Evolutionary conservation across 176 grass and related monocot species (phyloP).

Genomic region (Dactylis glomerata): DNA sequence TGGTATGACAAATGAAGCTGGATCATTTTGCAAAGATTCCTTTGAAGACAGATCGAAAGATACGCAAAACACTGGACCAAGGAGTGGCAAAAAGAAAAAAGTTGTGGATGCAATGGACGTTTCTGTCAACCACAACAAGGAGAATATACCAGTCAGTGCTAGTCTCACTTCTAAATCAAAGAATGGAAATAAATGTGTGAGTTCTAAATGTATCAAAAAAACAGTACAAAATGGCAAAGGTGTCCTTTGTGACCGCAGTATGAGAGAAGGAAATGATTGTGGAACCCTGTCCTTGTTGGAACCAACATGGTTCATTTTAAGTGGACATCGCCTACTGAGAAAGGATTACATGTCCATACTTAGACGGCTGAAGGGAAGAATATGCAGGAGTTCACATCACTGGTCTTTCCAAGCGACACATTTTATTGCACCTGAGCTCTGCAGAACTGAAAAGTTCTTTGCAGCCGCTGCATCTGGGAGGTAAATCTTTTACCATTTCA

Average conservation of each 20-base stretch:
- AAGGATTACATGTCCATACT: constrained; percentile 74
- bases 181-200: not conserved
- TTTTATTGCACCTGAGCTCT: constrained; percentile 70
- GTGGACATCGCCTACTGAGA: constrained; percentile 68
- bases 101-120: constrained; percentile 21
- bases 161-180: constrained; percentile 26
- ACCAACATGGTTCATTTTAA: constrained; percentile 77
- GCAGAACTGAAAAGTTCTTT: constrained; percentile 96
- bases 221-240: constrained; percentile 19
- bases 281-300: constrained; percentile 33
- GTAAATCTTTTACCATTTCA: constrained; percentile 30
- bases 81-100: constrained; percentile 41
- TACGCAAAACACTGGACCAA: not conserved
- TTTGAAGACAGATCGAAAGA: constrained; percentile 21
- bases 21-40: constrained; percentile 24
- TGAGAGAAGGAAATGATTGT: constrained; percentile 25
- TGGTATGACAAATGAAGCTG: constrained; percentile 10
- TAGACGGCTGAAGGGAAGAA: constrained; percentile 54
- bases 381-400: constrained; percentile 84
- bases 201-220: constrained; percentile 33
- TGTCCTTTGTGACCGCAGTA: not conserved
- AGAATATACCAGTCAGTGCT: constrained; percentile 48
- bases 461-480: constrained; percentile 86
- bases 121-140: constrained; percentile 50
- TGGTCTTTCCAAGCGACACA: constrained; percentile 98